Evolutionary conservation across 2,329 filamentous ascomycete species (phyloP).

Genomic region (Colletotrichum brevisporum): DNA sequence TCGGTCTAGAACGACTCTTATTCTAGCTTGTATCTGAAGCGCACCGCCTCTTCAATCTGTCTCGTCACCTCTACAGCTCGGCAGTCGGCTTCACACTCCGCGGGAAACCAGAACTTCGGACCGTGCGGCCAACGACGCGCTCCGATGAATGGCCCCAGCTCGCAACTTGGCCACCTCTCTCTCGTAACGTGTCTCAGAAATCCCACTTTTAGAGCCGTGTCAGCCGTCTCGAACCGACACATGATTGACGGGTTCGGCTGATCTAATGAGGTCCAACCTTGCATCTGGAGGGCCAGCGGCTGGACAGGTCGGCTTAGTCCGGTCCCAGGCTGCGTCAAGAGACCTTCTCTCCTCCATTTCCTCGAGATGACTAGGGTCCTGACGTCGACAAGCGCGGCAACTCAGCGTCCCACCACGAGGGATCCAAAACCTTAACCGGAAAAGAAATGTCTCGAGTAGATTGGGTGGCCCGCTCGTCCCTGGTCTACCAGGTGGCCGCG

Average conservation of each 20-base stretch:
- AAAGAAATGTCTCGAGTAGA: background rate
- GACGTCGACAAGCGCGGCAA: background rate
- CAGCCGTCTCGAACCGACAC: background rate
- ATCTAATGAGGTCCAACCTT: background rate
- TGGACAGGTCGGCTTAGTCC: background rate
- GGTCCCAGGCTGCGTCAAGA: background rate
- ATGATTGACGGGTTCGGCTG: background rate
- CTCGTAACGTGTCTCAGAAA: background rate
- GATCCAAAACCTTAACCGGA: conserved; percentile 1
- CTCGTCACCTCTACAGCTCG: background rate
- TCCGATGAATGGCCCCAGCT: background rate
- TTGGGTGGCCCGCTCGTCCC: background rate
- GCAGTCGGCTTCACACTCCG: too few species aligned
- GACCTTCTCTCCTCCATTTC: background rate
- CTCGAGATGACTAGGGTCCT: background rate
- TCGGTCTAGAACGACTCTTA: too few species aligned
- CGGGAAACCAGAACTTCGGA: background rate
- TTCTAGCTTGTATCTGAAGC: background rate
- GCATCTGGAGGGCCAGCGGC: background rate
- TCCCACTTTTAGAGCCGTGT: background rate
- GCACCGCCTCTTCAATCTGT: background rate
- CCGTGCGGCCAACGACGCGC: background rate
- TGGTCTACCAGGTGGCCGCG: background rate
- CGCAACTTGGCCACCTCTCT: background rate
- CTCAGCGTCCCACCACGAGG: background rate